Conservation (phyloP, 805 yeast species). For the Schwanniomyces occidentalis region DNA sequence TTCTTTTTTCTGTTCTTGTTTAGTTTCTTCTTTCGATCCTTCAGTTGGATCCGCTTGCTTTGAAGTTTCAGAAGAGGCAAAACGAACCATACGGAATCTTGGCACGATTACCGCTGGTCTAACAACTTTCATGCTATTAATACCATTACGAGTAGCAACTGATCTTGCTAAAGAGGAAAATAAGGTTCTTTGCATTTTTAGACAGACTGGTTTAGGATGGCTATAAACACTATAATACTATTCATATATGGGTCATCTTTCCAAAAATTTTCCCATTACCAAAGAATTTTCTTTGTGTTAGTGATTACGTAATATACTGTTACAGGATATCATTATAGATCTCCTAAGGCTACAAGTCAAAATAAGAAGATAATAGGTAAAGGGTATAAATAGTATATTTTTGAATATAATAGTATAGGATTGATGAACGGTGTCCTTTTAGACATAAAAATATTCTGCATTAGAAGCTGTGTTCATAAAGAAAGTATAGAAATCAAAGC, state of each 20-base stretch:
- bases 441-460: too few species aligned
- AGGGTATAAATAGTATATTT: too few species aligned
- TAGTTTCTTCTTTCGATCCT: constrained; percentile 1
- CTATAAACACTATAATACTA: background rate
- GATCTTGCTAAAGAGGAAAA: constrained; percentile 19
- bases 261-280: background rate
- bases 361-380: too few species aligned
- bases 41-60: constrained; percentile 8
- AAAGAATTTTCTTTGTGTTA: background rate
- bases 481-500: background rate
- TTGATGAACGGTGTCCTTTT: too few species aligned
- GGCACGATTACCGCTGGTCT: constrained; percentile 15
- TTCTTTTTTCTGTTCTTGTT: constrained; percentile 10
- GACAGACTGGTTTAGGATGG: background rate
- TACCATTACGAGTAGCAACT: constrained; percentile 11
- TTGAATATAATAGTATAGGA: too few species aligned
- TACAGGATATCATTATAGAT: too few species aligned
- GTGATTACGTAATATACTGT: constrained; percentile 3
- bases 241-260: background rate
- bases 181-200: constrained; percentile 27
- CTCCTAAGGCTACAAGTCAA: too few species aligned
- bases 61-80: constrained; percentile 16
- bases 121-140: constrained; percentile 13
- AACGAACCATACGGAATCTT: constrained; percentile 14
- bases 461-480: too few species aligned